Evolutionary conservation across 495 filamentous ascomycete species (phyloP).

Genomic region (Penicillium waksmanii): DNA sequence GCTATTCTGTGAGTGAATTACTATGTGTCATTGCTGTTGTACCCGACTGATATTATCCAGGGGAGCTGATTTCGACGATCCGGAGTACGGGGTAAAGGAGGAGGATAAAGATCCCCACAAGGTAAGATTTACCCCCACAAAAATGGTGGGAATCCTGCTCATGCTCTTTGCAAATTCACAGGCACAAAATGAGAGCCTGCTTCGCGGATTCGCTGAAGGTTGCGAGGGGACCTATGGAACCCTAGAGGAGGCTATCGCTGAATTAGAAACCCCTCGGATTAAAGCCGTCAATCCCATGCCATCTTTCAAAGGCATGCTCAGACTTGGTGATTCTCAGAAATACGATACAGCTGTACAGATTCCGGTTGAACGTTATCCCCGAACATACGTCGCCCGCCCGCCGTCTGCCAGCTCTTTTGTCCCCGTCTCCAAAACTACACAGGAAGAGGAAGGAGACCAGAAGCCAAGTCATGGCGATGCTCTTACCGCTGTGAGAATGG

Average conservation of each 20-base stretch:
- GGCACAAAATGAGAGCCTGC: slow-evolving; percentile 67
- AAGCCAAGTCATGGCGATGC: slow-evolving; percentile 30
- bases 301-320: slow-evolving; percentile 78
- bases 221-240: slow-evolving; percentile 77
- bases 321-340: slow-evolving; percentile 73
- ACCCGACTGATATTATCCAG: slow-evolving; percentile 52
- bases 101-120: slow-evolving; percentile 80
- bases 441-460: slow-evolving; percentile 46
- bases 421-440: slow-evolving; percentile 47
- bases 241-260: slow-evolving; percentile 79
- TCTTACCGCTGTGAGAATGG: slow-evolving; percentile 68
- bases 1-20: slow-evolving; percentile 67
- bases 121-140: slow-evolving; percentile 33
- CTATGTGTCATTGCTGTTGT: neutral
- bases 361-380: slow-evolving; percentile 86
- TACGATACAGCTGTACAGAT: slow-evolving; percentile 82
- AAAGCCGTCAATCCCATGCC: slow-evolving; percentile 73
- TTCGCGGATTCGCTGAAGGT: slow-evolving; percentile 65
- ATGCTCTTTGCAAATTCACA: slow-evolving; percentile 22
- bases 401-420: slow-evolving; percentile 78
- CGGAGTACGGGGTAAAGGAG: slow-evolving; percentile 89
- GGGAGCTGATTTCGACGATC: slow-evolving; percentile 92
- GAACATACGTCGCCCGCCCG: slow-evolving; percentile 74
- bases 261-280: slow-evolving; percentile 72
- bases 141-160: neutral